Percentiles rank a stretch among this genome's conserved stretches.
Conservation (phyloP, 2,329 filamentous ascomycete genomes). For the Endoconidiophora polonica region DNA sequence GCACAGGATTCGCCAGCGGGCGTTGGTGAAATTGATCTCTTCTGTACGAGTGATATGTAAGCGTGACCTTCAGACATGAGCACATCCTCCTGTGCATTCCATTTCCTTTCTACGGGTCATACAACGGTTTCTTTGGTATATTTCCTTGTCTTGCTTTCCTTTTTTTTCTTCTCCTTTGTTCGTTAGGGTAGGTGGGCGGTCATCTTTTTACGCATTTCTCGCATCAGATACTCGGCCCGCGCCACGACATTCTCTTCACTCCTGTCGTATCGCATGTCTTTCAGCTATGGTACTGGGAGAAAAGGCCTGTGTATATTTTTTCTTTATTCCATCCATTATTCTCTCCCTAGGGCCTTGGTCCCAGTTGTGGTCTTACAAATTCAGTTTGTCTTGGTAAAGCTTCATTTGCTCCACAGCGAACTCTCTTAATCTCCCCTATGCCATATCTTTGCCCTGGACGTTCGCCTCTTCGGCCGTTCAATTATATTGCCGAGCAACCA, state of each 20-base stretch:
- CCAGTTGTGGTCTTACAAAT: too few relatives aligned
- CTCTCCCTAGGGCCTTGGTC: too few relatives aligned
- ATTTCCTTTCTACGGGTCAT: conserved; percentile 2
- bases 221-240: too few relatives aligned
- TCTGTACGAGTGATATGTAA: conserved; percentile 44
- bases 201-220: background rate
- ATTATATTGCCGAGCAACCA: background rate
- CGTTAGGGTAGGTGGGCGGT: conserved; percentile 5
- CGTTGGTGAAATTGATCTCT: conserved; percentile 80
- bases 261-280: too few relatives aligned
- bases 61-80: conserved; percentile 1
- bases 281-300: background rate
- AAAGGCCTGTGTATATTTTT: background rate
- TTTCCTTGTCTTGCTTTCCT: conserved; percentile 17
- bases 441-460: too few relatives aligned
- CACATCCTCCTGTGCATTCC: conserved; percentile 4
- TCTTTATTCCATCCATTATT: background rate
- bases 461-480: too few relatives aligned
- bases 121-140: conserved; percentile 1
- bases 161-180: conserved; percentile 7
- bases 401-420: too few relatives aligned
- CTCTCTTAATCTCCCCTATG: too few relatives aligned
- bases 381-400: too few relatives aligned
- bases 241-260: too few relatives aligned
- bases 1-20: conserved; percentile 36